These are phyloP conservation scores for Tagetes erecta DNA, from an alignment of 129 eudicot genomes.

Conservation along the genomic window DNA sequence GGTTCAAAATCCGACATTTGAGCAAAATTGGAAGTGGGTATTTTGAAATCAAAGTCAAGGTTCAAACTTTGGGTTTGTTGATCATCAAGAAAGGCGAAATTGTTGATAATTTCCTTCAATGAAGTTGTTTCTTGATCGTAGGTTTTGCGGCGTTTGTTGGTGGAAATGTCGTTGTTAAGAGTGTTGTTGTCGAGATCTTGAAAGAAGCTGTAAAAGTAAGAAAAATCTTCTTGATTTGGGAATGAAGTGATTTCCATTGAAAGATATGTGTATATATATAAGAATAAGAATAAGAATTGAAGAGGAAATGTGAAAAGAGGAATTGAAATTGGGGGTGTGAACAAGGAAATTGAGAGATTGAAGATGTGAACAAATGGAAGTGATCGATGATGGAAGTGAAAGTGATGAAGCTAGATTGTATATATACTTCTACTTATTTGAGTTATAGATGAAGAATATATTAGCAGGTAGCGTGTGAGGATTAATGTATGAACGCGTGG, in stretches of 20 bases:
- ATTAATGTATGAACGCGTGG: slow-evolving; percentile 33
- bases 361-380: background rate
- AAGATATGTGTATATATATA: no score
- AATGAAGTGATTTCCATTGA: slow-evolving; percentile 56
- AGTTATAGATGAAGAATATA: no score
- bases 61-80: background rate
- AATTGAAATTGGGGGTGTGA: slow-evolving; percentile 27
- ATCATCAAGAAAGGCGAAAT: slow-evolving; percentile 19
- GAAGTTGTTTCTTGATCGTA: slow-evolving; percentile 5
- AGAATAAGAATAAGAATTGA: slow-evolving; percentile 8
- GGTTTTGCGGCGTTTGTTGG: slow-evolving; percentile 23
- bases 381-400: background rate
- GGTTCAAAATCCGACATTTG: slow-evolving; percentile 6
- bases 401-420: background rate
- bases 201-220: slow-evolving; percentile 43
- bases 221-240: slow-evolving; percentile 51
- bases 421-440: slow-evolving; percentile 9
- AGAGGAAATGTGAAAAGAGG: slow-evolving; percentile 20
- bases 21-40: slow-evolving; percentile 21
- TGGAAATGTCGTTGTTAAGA: background rate
- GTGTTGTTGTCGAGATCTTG: slow-evolving; percentile 46
- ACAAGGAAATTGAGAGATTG: slow-evolving; percentile 13
- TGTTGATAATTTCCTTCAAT: slow-evolving; percentile 31
- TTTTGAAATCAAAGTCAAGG: slow-evolving; percentile 25
- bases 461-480: background rate